Evolutionary conservation across 2,329 filamentous ascomycete species (phyloP).

Genomic region (Amphichorda felina): DNA sequence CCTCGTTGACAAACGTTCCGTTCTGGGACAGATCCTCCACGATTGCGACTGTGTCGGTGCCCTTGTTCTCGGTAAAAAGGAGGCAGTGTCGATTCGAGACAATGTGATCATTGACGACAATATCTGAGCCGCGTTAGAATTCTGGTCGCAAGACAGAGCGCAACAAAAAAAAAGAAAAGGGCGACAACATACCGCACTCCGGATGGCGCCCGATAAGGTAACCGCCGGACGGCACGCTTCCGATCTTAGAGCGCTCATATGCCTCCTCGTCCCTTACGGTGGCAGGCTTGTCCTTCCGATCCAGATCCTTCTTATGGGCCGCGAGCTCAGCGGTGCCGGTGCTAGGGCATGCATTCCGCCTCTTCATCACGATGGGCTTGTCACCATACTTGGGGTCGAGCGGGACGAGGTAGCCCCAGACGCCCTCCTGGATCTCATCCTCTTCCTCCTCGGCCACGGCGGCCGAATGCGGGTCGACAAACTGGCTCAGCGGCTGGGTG

Average conservation of each 20-base stretch:
- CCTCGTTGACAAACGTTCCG: slow-evolving; percentile 92
- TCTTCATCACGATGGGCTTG: slow-evolving; percentile 62
- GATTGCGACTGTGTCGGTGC: slow-evolving; percentile 53
- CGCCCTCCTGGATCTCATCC: slow-evolving; percentile 71
- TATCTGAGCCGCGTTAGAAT: slow-evolving; percentile 32
- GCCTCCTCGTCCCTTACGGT: slow-evolving; percentile 42
- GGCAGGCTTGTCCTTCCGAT: slow-evolving; percentile 31
- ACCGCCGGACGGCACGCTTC: slow-evolving; percentile 56
- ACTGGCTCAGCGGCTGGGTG: slow-evolving; percentile 53
- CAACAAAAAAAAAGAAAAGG: not conserved
- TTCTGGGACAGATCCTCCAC: slow-evolving; percentile 92
- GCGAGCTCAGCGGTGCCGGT: slow-evolving; percentile 30
- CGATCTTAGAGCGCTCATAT: slow-evolving; percentile 50
- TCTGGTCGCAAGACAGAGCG: too few relatives aligned
- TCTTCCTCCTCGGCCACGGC: slow-evolving; percentile 67
- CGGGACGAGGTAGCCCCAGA: slow-evolving; percentile 92
- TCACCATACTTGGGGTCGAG: slow-evolving; percentile 57
- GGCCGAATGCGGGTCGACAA: slow-evolving; percentile 57
- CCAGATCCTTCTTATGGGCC: slow-evolving; percentile 23
- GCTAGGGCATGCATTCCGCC: slow-evolving; percentile 56
- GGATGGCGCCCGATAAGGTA: slow-evolving; percentile 88
- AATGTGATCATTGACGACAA: slow-evolving; percentile 62
- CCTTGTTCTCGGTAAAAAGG: slow-evolving; percentile 50
- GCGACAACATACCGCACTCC: slow-evolving; percentile 65
- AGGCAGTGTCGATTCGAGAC: slow-evolving; percentile 81